Percentiles rank a stretch among this genome's conserved stretches.
These are phyloP conservation scores for Lolium rigidum DNA, from an alignment of 176 grass and related monocot species.

Conservation along the genomic window DNA sequence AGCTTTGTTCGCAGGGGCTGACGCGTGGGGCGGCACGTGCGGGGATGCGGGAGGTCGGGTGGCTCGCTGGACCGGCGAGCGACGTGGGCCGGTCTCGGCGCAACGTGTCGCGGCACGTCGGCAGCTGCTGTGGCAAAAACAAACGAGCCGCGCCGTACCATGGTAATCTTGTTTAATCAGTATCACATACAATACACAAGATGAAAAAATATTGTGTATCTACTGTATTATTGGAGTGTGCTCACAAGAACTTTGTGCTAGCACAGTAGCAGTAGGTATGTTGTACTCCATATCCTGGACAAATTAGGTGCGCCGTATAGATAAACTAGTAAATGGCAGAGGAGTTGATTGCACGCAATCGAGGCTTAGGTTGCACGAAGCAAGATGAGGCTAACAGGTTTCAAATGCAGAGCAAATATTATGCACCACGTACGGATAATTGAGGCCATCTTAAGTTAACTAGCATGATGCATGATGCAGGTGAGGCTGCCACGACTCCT, in stretches of 20 bases:
- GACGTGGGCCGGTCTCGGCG: background rate
- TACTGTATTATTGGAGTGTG: too few relatives aligned
- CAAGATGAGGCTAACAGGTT: slow-evolving; percentile 9
- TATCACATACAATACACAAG: too few relatives aligned
- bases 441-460: background rate
- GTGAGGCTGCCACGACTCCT: slow-evolving; percentile 20
- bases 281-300: background rate
- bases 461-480: background rate
- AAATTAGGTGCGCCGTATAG: background rate
- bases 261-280: too few relatives aligned
- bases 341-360: slow-evolving; percentile 44
- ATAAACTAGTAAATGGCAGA: background rate
- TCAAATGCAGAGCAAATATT: background rate
- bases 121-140: background rate
- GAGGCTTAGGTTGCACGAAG: background rate
- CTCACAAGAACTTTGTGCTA: too few relatives aligned
- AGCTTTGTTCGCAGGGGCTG: slow-evolving; percentile 37
- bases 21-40: slow-evolving; percentile 41
- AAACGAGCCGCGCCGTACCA: background rate
- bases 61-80: background rate
- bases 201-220: too few relatives aligned
- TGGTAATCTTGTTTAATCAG: background rate
- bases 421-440: background rate
- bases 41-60: background rate
- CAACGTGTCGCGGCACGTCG: slow-evolving; percentile 36